Evolutionary conservation across 768 basidiomycete species (phyloP).

Genomic region (Roridomyces roridus): DNA sequence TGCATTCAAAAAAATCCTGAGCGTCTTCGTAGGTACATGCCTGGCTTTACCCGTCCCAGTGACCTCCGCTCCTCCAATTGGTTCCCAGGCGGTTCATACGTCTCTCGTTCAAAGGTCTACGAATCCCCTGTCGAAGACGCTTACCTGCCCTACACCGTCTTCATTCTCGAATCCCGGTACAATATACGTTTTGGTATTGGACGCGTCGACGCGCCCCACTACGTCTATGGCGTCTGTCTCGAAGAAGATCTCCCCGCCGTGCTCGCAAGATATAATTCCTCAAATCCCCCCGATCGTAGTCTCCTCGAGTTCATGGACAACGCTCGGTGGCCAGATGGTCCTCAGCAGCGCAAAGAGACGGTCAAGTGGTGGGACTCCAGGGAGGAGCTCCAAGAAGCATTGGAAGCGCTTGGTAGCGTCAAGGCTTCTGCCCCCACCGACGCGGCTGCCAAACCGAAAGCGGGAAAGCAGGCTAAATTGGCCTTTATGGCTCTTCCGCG

Average conservation of each 20-base stretch:
- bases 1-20: background rate
- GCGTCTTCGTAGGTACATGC: conserved; percentile 36
- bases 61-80: conserved; percentile 43
- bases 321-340: conserved; percentile 43
- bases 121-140: conserved; percentile 38
- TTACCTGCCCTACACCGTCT: conserved; percentile 47
- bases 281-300: conserved; percentile 11
- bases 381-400: conserved; percentile 28
- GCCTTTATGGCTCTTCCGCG: too few relatives aligned
- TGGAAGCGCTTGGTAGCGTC: conserved; percentile 10
- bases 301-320: conserved; percentile 40
- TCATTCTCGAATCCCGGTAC: conserved; percentile 43
- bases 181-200: conserved; percentile 34
- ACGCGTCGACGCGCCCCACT: conserved; percentile 34
- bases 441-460: too few relatives aligned
- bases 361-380: conserved; percentile 36
- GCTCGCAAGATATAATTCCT: conserved; percentile 38
- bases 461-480: too few relatives aligned
- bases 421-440: background rate
- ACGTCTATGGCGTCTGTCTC: conserved; percentile 41
- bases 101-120: conserved; percentile 29
- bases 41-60: conserved; percentile 45
- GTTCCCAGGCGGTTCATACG: conserved; percentile 41
- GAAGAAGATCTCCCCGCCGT: conserved; percentile 36
- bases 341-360: background rate